phyloP scores from a whole-genome alignment of 345 rosid species.

The Gossypium raimondii region DNA sequence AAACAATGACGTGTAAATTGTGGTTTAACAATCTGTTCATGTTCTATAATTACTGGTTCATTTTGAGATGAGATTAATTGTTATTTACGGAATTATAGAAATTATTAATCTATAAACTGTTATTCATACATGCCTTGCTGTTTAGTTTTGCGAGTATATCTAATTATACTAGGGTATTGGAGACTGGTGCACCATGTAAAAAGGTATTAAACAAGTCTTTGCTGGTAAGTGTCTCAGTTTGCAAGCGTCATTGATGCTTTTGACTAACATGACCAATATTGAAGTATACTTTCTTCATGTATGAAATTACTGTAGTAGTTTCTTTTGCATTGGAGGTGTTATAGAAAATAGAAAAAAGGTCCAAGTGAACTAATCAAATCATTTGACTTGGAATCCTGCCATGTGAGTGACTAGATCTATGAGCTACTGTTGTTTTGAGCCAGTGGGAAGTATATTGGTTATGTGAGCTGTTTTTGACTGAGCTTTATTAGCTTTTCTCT shows the following conservation, averaged over 20 bases:
- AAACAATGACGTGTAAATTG: conserved; percentile 2
- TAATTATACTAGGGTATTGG: not conserved
- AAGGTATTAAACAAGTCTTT: not conserved
- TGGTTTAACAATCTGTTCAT: not conserved
- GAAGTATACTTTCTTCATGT: not conserved
- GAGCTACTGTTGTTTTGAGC: not conserved
- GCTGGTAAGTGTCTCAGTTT: not conserved
- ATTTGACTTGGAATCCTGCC: not conserved
- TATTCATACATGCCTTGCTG: not conserved
- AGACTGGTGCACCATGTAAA: not conserved
- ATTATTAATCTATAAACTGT: not conserved
- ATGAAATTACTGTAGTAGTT: not conserved
- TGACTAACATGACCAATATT: not conserved
- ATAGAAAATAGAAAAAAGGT: not conserved
- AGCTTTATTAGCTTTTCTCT: not conserved
- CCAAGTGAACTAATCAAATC: not conserved
- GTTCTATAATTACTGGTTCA: not conserved
- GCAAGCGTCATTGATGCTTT: not conserved
- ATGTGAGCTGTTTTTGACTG: not conserved
- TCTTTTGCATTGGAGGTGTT: not conserved
- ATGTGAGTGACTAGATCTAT: not conserved
- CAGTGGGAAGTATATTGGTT: not conserved
- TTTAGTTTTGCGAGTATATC: not conserved
- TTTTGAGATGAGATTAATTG: not conserved
- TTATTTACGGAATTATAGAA: not conserved